Evolutionary conservation across 2,329 filamentous ascomycete genomes (phyloP).

Genomic region (Eutypa lata): DNA sequence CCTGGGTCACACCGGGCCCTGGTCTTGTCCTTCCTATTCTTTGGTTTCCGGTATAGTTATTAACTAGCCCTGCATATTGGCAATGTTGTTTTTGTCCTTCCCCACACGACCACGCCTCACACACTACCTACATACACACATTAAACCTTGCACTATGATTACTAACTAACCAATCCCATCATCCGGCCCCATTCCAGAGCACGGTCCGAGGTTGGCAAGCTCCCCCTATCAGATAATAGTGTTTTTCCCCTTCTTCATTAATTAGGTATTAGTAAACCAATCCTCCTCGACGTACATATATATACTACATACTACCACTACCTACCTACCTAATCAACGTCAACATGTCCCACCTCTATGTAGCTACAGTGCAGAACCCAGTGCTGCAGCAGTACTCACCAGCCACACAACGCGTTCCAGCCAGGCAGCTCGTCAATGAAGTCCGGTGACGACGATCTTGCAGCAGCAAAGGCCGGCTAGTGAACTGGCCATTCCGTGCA

Average conservation of each 20-base stretch:
- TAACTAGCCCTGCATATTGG: neutral
- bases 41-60: neutral
- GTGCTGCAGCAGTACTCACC: neutral
- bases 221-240: neutral
- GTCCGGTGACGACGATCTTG: no score
- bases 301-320: no score
- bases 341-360: neutral
- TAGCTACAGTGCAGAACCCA: neutral
- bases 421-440: no score
- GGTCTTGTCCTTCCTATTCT: neutral
- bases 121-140: neutral
- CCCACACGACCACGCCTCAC: neutral
- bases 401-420: neutral
- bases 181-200: neutral
- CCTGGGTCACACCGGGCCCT: constrained; percentile 1
- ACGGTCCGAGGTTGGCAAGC: neutral
- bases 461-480: no score
- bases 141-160: no score
- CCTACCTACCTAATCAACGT: neutral
- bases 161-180: neutral
- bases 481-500: no score
- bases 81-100: constrained; percentile 1
- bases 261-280: neutral
- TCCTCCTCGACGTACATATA: neutral
- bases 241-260: neutral